Base-by-base conservation (phyloP, 2,329 filamentous ascomycete species). In the Colletotrichum coccodes region DNA sequence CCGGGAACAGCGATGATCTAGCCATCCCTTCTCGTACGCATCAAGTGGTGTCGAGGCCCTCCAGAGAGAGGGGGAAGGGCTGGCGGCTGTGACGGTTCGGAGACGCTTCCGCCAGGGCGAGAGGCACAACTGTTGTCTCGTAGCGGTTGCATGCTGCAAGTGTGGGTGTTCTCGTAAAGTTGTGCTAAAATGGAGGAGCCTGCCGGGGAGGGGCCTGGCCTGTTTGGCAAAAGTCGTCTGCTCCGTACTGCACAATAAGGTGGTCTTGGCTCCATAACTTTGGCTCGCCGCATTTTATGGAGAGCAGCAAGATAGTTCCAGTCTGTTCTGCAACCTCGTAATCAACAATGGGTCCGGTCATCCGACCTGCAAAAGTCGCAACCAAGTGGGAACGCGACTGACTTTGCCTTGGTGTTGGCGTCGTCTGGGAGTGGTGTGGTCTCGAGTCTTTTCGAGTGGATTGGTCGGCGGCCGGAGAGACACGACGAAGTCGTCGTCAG, bases 251-350 rank as follows among this genome's bases (percentile, higher is more conserved):
- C 53, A 64, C 64, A 52, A 64, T 36, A 64, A 9, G 34, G 21
- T 56, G 52, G 40, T 32, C 47, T 60, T 47, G 47, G 63, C 38
- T 50, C 49, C 64, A 38, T 28, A 52, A 54, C 40, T 32, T 26
- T 50, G 52, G 38, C 47, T 30, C 49, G 53, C 32, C 47, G 60
- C 26, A 52, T 53, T 59, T 64, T 68, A 68, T 60, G 65, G 65
- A 68, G 54, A 68, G 60, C 53, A 21, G 32, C 21, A 32, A 60
- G 23, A 54, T 53, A 40, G 40, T 50, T 60, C 61, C 56, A 44
- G 61, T 68, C 54, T 34, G 23, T 56, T 68, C 42, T 65, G 61
- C 53, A 65, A 68, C 66, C 66, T 68, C 66, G 66, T 68, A 66
- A 68, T 65, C 66, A 54, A 65, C 54, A 65, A 68, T 46, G 66